A percentile compares a stretch with the other conserved stretches of the same genome.
Evolutionary conservation across 768 basidiomycete species (phyloP).

Genomic region (Macrolepiota dolichaula): DNA sequence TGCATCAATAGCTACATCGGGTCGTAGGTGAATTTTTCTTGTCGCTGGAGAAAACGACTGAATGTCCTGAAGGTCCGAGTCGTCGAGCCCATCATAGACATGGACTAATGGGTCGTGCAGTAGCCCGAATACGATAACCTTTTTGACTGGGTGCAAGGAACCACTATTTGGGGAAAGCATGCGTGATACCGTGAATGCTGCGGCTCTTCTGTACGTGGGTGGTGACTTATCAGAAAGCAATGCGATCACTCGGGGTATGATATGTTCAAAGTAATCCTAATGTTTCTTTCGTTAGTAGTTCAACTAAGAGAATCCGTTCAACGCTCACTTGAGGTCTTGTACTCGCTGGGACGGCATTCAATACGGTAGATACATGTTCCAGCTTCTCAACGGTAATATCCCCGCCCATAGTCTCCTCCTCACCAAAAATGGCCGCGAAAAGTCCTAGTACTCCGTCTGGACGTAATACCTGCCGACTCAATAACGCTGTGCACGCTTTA

Average conservation of each 20-base stretch:
- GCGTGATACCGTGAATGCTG: constrained; percentile 66
- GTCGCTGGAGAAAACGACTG: constrained; percentile 1
- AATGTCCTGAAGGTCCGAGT: not conserved
- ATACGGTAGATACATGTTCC: constrained; percentile 63
- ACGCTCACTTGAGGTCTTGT: constrained; percentile 51
- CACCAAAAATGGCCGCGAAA: constrained; percentile 66
- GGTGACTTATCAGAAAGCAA: constrained; percentile 43
- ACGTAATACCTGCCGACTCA: constrained; percentile 69
- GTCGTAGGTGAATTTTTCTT: constrained; percentile 16
- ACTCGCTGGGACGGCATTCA: constrained; percentile 59
- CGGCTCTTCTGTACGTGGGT: constrained; percentile 51
- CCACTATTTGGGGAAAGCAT: constrained; percentile 44
- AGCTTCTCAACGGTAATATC: constrained; percentile 65
- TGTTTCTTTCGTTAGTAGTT: not conserved
- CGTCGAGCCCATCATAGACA: not conserved
- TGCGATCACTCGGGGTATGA: constrained; percentile 53
- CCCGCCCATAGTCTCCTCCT: constrained; percentile 45
- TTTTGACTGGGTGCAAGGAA: constrained; percentile 24
- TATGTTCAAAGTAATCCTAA: constrained; percentile 61
- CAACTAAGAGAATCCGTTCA: not conserved
- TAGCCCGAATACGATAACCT: constrained; percentile 37
- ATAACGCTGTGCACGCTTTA: constrained; percentile 56
- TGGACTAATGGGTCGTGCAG: constrained; percentile 53
- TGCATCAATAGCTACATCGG: constrained; percentile 42
- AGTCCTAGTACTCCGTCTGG: constrained; percentile 70